Percentiles rank a stretch among this genome's conserved stretches.
phyloP scores from a whole-genome alignment of 2,329 filamentous ascomycete genomes.

The Thyridium curvatum region DNA sequence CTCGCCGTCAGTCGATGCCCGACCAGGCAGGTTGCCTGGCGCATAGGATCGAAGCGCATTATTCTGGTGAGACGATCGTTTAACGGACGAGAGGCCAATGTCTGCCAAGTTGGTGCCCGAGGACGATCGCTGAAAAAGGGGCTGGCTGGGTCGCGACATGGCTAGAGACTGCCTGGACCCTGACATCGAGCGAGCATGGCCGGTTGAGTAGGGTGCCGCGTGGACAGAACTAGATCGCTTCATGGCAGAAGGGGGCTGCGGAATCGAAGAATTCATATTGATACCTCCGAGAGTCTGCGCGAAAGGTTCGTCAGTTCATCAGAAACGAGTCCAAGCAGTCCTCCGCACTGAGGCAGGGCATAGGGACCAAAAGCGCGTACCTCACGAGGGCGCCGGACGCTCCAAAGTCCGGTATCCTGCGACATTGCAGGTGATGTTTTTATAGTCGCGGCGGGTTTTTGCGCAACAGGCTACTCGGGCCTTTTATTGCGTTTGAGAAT shows the following conservation, averaged over 20 bases:
- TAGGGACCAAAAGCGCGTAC: conserved; percentile 39
- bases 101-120: conserved; percentile 77
- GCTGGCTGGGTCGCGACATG: conserved; percentile 75
- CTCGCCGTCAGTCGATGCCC: conserved; percentile 46
- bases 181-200: conserved; percentile 77
- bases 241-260: conserved; percentile 86
- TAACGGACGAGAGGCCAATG: conserved; percentile 74
- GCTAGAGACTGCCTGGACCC: conserved; percentile 82
- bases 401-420: conserved; percentile 83
- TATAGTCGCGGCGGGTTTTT: no score
- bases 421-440: conserved; percentile 71
- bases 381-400: conserved; percentile 85
- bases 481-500: no score
- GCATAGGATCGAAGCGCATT: conserved; percentile 64
- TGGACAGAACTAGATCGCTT: conserved; percentile 82
- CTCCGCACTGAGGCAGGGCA: conserved; percentile 6
- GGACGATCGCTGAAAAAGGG: conserved; percentile 78
- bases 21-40: conserved; percentile 36
- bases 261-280: conserved; percentile 76
- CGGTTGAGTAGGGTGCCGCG: conserved; percentile 56
- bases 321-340: conserved; percentile 7
- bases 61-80: conserved; percentile 74
- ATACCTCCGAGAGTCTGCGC: conserved; percentile 77
- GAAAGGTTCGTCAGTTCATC: no score
- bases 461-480: no score